Conservation (phyloP, 257 asterid genomes). For the Dorcoceras hygrometricum region DNA sequence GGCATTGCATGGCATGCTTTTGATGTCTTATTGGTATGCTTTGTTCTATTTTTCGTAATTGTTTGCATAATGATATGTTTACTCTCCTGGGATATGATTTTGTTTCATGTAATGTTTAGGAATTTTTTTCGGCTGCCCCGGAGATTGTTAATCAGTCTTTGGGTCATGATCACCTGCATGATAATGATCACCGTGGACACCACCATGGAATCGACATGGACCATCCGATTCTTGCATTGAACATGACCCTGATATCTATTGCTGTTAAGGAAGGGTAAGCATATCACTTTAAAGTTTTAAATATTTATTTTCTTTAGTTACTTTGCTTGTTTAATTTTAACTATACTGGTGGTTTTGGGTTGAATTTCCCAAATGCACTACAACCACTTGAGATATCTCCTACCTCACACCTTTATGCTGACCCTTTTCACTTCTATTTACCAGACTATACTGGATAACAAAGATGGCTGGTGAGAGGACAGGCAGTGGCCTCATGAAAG, state of each 20-base stretch:
- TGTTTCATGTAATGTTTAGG: constrained; percentile 53
- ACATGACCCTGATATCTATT: constrained; percentile 71
- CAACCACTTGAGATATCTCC: background rate
- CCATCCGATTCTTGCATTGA: constrained; percentile 84
- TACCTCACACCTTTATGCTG: constrained; percentile 13
- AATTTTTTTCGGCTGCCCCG: constrained; percentile 57
- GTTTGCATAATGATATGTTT: constrained; percentile 5
- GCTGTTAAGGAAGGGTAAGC: constrained; percentile 91
- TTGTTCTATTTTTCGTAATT: constrained; percentile 6
- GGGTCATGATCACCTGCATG: constrained; percentile 43
- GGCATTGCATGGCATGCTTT: constrained; percentile 97
- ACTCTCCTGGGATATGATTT: background rate
- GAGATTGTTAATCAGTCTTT: constrained; percentile 55
- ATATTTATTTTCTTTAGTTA: background rate
- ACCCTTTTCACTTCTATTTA: constrained; percentile 4
- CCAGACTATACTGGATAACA: constrained; percentile 80
- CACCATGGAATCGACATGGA: constrained; percentile 88
- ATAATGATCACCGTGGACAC: constrained; percentile 56
- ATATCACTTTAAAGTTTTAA: constrained; percentile 15
- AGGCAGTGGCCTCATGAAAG: constrained; percentile 98
- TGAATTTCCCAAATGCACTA: background rate
- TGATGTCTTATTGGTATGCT: constrained; percentile 61
- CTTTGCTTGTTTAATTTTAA: constrained; percentile 13
- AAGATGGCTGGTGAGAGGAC: constrained; percentile 81
- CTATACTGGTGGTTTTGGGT: constrained; percentile 4